phyloP scores from a whole-genome alignment of 2,329 filamentous ascomycete species.

The Bretziella fagacearum region DNA sequence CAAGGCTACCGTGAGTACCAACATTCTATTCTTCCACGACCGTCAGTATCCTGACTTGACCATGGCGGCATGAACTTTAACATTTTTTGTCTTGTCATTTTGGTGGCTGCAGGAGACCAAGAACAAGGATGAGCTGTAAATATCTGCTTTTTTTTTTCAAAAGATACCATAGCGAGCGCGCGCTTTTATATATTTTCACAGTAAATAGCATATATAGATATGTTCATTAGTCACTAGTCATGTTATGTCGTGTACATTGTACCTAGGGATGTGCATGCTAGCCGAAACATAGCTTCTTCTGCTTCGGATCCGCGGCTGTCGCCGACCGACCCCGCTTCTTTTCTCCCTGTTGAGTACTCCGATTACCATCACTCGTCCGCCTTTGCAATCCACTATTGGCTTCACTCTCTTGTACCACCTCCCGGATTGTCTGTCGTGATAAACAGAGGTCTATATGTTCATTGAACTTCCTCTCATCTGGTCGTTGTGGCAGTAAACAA shows the following conservation, averaged over 20 bases:
- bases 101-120: slow-evolving; percentile 8
- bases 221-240: not conserved
- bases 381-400: slow-evolving; percentile 19
- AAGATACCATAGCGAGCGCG: slow-evolving; percentile 7
- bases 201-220: not conserved
- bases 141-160: not conserved
- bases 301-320: slow-evolving; percentile 27
- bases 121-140: slow-evolving; percentile 16
- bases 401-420: slow-evolving; percentile 45
- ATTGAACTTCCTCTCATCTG: slow-evolving; percentile 68
- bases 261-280: slow-evolving; percentile 17
- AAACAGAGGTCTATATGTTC: slow-evolving; percentile 85
- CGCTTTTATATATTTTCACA: not conserved
- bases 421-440: slow-evolving; percentile 69
- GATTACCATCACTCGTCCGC: slow-evolving; percentile 14
- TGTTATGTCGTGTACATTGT: not conserved
- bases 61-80: slow-evolving; percentile 8
- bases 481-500: slow-evolving; percentile 56
- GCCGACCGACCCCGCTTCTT: slow-evolving; percentile 15
- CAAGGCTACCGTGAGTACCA: slow-evolving; percentile 11
- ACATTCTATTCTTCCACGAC: slow-evolving; percentile 8
- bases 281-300: slow-evolving; percentile 37
- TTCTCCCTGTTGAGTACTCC: slow-evolving; percentile 15
- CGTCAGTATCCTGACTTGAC: slow-evolving; percentile 5
- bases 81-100: slow-evolving; percentile 7